Evolutionary conservation across 352 stramenopile species (phyloP).

Genomic region (Pilasporangium apinafurcum): DNA sequence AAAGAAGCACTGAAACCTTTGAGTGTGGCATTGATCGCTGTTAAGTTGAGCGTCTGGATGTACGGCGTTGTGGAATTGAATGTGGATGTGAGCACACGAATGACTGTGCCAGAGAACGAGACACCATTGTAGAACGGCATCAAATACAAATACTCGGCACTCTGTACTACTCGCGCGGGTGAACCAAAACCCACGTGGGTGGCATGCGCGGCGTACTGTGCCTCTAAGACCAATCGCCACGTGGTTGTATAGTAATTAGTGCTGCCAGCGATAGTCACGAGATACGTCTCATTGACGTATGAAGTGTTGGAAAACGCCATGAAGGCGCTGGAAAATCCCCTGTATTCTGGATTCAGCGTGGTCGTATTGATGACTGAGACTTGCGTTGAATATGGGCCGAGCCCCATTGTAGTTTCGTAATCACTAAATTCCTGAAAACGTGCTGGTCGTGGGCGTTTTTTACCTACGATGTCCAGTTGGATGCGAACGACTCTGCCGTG

Average conservation of each 20-base stretch:
- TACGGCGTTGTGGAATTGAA: slow-evolving; percentile 38
- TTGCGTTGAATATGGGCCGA: slow-evolving; percentile 59
- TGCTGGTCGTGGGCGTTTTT: slow-evolving; percentile 65
- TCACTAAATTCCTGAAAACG: slow-evolving; percentile 78
- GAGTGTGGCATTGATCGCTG: slow-evolving; percentile 25
- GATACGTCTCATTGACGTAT: slow-evolving; percentile 67
- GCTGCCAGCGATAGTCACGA: slow-evolving; percentile 35
- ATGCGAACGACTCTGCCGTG: slow-evolving; percentile 59
- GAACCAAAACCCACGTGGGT: slow-evolving; percentile 28
- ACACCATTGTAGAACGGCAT: slow-evolving; percentile 58
- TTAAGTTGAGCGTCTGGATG: slow-evolving; percentile 53
- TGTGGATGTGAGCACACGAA: slow-evolving; percentile 45
- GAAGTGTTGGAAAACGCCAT: slow-evolving; percentile 37
- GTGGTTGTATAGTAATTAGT: slow-evolving; percentile 29
- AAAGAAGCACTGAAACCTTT: slow-evolving; percentile 55
- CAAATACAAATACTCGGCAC: slow-evolving; percentile 68
- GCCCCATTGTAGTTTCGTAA: slow-evolving; percentile 54
- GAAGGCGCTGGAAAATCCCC: slow-evolving; percentile 57
- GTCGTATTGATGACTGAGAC: slow-evolving; percentile 52
- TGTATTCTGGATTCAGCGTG: slow-evolving; percentile 32
- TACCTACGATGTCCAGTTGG: slow-evolving; percentile 65
- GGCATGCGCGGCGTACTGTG: slow-evolving; percentile 31
- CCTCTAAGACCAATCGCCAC: slow-evolving; percentile 47
- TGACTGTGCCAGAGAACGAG: slow-evolving; percentile 36
- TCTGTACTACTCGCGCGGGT: slow-evolving; percentile 21